Evolutionary conservation across 2,329 filamentous ascomycete species (phyloP), one percentile per base, ranked within the genome.

Genomic region (Canariomyces notabilis): DNA sequence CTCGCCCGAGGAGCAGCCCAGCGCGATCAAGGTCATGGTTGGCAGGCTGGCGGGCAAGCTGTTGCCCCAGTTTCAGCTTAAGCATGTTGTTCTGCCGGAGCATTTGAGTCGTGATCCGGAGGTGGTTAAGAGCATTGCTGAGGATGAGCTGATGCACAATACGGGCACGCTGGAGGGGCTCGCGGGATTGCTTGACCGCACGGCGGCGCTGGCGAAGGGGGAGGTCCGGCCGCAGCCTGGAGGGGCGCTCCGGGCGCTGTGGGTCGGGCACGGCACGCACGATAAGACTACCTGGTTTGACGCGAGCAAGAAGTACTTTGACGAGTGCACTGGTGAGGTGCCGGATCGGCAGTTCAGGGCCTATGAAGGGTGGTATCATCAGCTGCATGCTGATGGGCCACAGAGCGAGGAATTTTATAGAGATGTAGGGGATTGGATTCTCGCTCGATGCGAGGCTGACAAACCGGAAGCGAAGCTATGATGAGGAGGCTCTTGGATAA

Each of bases 111-210:
- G 88, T 19, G 85, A 91, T 64, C 70, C 76, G 19, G 77, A 69
- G 18, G 78, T 87, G 2, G 74, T 77, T 43, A 70, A 77, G 58
- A 74, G 71, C 20, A 76, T 87, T 53, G 68, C 70, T 2, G 74
- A 78, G 22, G 90, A 96, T 65, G 61, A 73, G 40, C 71, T 95
- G 42, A 81, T 83, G 64, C 89, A 95, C 67, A 77, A 91, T 64
- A 91, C 82, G 2, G 90, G 89, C 29, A 95, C 90, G 6, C 73
- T 95, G n/a, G 83, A 90, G 64, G 87, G 87, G 1, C 64, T 95
- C 26, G 77, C 85, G 0, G 83, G 79, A 0, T 75, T 95, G 76
- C 68, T 96, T 53, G 87, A 94, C 62, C 78, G 90, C 20, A 83
- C 83, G 1, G 68, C 68, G 5, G 73, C 72, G 43, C 67, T 95